Evolutionary conservation across 106 monocot species (phyloP), one percentile per base, ranked within the genome.

Genomic region (Agapanthus africanus): DNA sequence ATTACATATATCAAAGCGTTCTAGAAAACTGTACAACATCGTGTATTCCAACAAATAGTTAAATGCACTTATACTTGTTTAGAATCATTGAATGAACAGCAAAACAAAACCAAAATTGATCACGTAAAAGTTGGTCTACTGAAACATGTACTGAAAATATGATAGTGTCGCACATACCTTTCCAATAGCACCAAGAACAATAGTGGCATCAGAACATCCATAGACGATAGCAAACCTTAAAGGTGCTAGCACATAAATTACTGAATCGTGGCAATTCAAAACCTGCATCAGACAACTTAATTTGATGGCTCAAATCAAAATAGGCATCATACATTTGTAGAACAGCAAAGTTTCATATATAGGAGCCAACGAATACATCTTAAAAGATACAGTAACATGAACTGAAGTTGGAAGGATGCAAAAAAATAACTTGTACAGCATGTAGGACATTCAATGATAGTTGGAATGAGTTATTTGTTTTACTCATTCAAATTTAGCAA

Each of bases 161-260:
- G 21, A 38, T 38, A 65, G 30, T 6, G n/a, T 22, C 42, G 15
- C 44, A 64, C 80, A 37, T 85, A 97, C 97, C 88, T 97, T 97
- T 77, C 97, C 97, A 81, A 92, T 69, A 54, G 97, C 97, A 82
- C 97, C 92, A 70, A 97, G 86, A 64, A 97, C 63, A 66, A 97
- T 51, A 32, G 97, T 97, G 63, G 97, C 74, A 81, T 97, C 92
- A 64, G 92, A 97, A 76, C 97, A 97, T 74, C 97, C 97, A 85
- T 85, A 83, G 27, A 97, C 77, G 27, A 84, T 87, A 54, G 97
- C 97, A 90, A 89, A 97, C 67, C 65, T 86, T 75, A 97, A 59
- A 60, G 97, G 92, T 32, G 92, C 97, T 60, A 97, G 75, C 46
- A 97, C 79, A 78, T 97, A 97, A 72, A 92, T 79, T 32, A 85